These are phyloP conservation scores for Singerocomus rubriflavus DNA, from an alignment of 1,284 basidiomycete genomes.

Conservation along the genomic window DNA sequence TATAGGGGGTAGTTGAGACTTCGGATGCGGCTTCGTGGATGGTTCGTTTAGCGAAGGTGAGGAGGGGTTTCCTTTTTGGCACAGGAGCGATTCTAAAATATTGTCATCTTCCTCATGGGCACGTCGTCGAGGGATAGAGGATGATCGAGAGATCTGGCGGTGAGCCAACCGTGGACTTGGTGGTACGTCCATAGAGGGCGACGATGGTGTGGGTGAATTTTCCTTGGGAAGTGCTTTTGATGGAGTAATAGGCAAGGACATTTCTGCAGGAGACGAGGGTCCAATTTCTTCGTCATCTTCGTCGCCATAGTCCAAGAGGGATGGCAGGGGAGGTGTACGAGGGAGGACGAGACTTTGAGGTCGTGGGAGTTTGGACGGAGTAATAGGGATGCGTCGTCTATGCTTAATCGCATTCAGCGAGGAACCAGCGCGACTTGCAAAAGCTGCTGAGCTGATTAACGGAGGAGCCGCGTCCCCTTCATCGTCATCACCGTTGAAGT, in stretches of 20 bases:
- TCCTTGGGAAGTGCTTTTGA: slow-evolving; percentile 15
- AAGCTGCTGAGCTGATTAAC: slow-evolving; percentile 34
- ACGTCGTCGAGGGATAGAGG: slow-evolving; percentile 39
- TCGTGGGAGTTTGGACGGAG: slow-evolving; percentile 38
- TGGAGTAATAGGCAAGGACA: slow-evolving; percentile 4
- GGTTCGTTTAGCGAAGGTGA: slow-evolving; percentile 40
- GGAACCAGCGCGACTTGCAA: slow-evolving; percentile 37
- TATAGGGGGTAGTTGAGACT: slow-evolving; percentile 35
- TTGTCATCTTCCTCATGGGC: slow-evolving; percentile 46
- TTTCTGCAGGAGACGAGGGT: slow-evolving; percentile 20
- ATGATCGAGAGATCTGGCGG: slow-evolving; percentile 38
- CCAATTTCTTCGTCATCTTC: slow-evolving; percentile 41
- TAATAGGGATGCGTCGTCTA: slow-evolving; percentile 48
- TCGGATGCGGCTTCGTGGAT: slow-evolving; percentile 36
- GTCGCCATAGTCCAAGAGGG: slow-evolving; percentile 72
- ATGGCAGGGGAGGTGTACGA: slow-evolving; percentile 51
- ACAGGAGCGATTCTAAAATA: slow-evolving; percentile 51
- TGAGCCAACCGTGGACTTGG: slow-evolving; percentile 41
- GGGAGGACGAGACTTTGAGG: slow-evolving; percentile 36
- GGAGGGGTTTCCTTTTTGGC: slow-evolving; percentile 40
- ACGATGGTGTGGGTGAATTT: slow-evolving; percentile 17
- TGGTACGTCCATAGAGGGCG: slow-evolving; percentile 30
- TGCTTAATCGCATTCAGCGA: slow-evolving; percentile 49
- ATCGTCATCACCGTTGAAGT: slow-evolving; percentile 83
- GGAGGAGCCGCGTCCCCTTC: slow-evolving; percentile 36